These are phyloP conservation scores for Pseudevernia furfuracea DNA, from an alignment of 495 filamentous ascomycete species.

Conservation along the genomic window DNA sequence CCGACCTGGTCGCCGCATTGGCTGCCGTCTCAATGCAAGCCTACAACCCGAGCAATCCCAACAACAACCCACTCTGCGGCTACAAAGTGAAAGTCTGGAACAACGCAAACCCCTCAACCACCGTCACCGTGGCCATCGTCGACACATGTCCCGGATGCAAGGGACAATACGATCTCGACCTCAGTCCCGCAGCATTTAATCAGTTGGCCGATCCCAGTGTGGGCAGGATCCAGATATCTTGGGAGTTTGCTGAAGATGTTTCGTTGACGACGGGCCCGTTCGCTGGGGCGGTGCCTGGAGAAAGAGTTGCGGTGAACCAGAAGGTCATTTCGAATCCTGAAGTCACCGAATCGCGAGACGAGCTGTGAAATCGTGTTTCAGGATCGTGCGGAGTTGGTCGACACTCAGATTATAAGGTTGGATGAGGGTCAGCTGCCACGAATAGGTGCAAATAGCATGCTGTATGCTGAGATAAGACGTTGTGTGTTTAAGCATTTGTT, in stretches of 20 bases:
- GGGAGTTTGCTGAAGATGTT: not conserved
- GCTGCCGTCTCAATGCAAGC: not conserved
- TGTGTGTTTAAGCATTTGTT: not conserved
- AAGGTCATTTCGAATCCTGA: not conserved
- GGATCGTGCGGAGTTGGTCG: not conserved
- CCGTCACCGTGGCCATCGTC: not conserved
- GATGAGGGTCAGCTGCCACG: not conserved
- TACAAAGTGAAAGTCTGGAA: not conserved
- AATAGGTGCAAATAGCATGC: not conserved
- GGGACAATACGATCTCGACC: not conserved
- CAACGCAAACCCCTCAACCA: not conserved
- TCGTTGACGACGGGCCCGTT: not conserved
- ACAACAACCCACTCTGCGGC: not conserved
- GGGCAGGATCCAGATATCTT: not conserved
- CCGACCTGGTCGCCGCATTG: not conserved
- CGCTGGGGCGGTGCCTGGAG: not conserved
- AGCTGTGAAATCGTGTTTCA: not conserved
- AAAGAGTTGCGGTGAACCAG: not conserved
- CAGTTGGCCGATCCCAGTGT: not conserved
- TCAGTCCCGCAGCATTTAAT: not conserved
- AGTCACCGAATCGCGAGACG: not conserved
- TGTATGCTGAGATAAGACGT: not conserved
- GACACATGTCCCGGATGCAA: not conserved
- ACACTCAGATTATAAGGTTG: not conserved
- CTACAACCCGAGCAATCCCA: not conserved